Evolutionary conservation across 306 rosid species (phyloP).

Genomic region (Rubus idaeus): DNA sequence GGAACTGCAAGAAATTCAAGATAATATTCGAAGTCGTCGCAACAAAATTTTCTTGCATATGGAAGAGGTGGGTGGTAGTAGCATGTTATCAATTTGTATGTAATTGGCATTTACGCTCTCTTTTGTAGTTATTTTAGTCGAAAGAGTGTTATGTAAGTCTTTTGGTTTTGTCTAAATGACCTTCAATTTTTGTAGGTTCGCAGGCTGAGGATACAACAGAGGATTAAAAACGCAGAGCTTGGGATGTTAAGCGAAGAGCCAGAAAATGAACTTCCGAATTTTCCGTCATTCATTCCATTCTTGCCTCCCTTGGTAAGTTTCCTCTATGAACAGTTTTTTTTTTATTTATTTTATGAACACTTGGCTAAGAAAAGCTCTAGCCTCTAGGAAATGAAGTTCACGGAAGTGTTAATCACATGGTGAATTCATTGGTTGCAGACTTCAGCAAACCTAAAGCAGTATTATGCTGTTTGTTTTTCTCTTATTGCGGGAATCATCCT

Average conservation of each 20-base stretch:
- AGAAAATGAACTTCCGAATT: constrained; percentile 88
- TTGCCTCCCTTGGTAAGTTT: constrained; percentile 91
- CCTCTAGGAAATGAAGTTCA: background rate
- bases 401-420: constrained; percentile 18
- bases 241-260: constrained; percentile 60
- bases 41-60: constrained; percentile 90
- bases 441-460: constrained; percentile 81
- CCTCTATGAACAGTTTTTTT: background rate
- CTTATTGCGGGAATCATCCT: constrained; percentile 77
- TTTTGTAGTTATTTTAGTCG: background rate
- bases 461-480: constrained; percentile 83
- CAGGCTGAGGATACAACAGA: constrained; percentile 90
- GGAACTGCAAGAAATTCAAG: constrained; percentile 90
- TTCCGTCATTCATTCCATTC: constrained; percentile 95
- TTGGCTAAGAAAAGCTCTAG: background rate
- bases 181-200: constrained; percentile 66
- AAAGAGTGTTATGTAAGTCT: background rate
- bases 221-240: constrained; percentile 75
- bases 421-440: constrained; percentile 57
- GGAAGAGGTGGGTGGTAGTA: constrained; percentile 72
- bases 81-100: background rate
- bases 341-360: background rate
- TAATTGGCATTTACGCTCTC: background rate
- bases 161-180: background rate
- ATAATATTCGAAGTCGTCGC: constrained; percentile 84